Evolutionary conservation across 441 rosid genomes (phyloP).

Genomic region (Pelargonium australe): DNA sequence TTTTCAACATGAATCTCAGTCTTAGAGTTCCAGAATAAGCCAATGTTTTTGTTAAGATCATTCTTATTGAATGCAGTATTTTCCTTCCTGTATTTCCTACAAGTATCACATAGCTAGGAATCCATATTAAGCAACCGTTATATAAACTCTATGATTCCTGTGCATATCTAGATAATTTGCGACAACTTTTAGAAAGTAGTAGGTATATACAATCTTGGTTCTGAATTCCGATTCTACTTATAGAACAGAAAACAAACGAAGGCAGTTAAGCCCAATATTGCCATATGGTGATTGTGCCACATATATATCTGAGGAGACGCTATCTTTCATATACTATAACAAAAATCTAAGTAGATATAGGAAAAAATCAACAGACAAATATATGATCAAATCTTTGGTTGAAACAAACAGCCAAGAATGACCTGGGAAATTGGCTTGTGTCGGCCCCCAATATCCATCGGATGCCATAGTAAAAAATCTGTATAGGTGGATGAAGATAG

Average conservation of each 20-base stretch:
- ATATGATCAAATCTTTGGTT: not conserved
- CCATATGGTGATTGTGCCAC: not conserved
- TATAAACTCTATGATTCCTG: not conserved
- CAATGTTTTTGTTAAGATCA: conserved; percentile 16
- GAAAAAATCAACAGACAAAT: not conserved
- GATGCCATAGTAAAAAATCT: no score
- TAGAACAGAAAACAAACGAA: not conserved
- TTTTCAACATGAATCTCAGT: conserved; percentile 12
- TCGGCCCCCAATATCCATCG: not conserved
- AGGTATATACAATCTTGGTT: not conserved
- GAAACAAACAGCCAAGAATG: not conserved
- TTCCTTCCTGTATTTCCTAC: conserved; percentile 14
- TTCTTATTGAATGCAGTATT: conserved; percentile 16
- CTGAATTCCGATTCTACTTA: not conserved
- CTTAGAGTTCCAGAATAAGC: conserved; percentile 31
- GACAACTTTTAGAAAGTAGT: not conserved
- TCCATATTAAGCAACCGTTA: not conserved
- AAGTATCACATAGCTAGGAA: not conserved
- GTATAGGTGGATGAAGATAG: no score
- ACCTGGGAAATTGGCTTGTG: not conserved
- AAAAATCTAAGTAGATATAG: not conserved
- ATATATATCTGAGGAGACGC: not conserved
- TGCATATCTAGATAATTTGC: not conserved
- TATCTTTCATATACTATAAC: not conserved
- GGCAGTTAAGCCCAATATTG: not conserved